Percentiles rank a stretch among this genome's conserved stretches.
Evolutionary conservation across 192 early-diverging fungal species (phyloP).

Genomic region (Backusella sp.): DNA sequence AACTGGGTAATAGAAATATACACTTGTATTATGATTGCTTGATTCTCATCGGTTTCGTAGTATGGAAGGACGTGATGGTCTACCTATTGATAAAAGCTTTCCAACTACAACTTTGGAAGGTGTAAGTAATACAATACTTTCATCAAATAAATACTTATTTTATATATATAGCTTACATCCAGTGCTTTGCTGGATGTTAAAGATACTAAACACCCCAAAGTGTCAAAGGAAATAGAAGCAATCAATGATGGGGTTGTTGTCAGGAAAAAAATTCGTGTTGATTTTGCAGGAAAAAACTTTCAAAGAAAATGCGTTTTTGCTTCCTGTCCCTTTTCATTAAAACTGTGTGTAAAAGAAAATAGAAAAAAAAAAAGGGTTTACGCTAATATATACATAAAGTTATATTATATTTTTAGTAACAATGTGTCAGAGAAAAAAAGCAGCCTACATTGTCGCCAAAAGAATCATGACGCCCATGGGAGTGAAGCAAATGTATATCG

Average conservation of each 20-base stretch:
- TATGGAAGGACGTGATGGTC: constrained; percentile 7
- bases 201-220: not conserved
- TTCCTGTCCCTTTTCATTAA: constrained; percentile 6
- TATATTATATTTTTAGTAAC: constrained; percentile 31
- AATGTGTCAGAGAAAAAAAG: constrained; percentile 23
- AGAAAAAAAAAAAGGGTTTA: not conserved
- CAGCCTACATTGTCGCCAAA: constrained; percentile 30
- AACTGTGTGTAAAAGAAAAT: constrained; percentile 21
- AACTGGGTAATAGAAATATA: constrained; percentile 23
- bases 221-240: not conserved
- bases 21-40: not conserved
- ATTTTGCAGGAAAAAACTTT: constrained; percentile 28
- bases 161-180: not conserved
- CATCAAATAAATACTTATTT: not conserved
- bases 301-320: constrained; percentile 16
- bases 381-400: not conserved
- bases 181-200: not conserved
- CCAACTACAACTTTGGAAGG: constrained; percentile 18
- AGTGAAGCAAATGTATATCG: constrained; percentile 40
- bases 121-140: not conserved
- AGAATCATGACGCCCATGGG: constrained; percentile 35
- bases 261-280: constrained; percentile 13
- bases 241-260: not conserved
- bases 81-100: constrained; percentile 26
- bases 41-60: not conserved